Percentiles rank a stretch among this genome's conserved stretches.
phyloP scores from a whole-genome alignment of 2,329 filamentous ascomycete genomes.

The Colletotrichum sp. region DNA sequence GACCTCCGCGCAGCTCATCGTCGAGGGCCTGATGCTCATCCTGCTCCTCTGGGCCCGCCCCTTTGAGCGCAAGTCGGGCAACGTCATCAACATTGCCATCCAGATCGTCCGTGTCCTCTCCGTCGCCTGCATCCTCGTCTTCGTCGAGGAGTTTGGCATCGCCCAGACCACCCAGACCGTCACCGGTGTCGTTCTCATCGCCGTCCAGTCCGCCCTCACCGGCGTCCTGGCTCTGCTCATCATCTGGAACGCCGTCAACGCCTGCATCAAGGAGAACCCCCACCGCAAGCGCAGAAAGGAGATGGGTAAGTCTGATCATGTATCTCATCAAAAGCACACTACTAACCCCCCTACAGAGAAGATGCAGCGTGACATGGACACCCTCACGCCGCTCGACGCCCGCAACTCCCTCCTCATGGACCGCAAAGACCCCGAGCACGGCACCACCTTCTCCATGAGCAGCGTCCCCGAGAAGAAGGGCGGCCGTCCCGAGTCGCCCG shows the following conservation, averaged over 20 bases:
- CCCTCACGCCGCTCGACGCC: slow-evolving; percentile 84
- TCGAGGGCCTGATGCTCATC: slow-evolving; percentile 80
- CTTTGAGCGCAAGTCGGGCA: slow-evolving; percentile 84
- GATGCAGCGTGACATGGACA: slow-evolving; percentile 76
- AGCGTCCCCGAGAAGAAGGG: slow-evolving; percentile 32
- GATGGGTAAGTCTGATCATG: slow-evolving; percentile 68
- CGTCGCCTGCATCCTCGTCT: slow-evolving; percentile 86
- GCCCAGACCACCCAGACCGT: slow-evolving; percentile 92
- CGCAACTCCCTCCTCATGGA: slow-evolving; percentile 85
- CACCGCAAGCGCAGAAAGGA: slow-evolving; percentile 89
- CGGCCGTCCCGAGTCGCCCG: slow-evolving; percentile 34
- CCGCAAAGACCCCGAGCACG: slow-evolving; percentile 37
- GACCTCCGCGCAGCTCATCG: slow-evolving; percentile 77
- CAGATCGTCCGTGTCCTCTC: slow-evolving; percentile 89
- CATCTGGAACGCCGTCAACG: slow-evolving; percentile 83
- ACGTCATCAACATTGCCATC: slow-evolving; percentile 92
- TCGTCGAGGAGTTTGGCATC: slow-evolving; percentile 91
- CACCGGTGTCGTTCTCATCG: slow-evolving; percentile 90
- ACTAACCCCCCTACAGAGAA: slow-evolving; percentile 64
- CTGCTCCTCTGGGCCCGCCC: slow-evolving; percentile 86
- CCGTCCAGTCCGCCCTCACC: slow-evolving; percentile 86
- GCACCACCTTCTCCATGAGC: slow-evolving; percentile 48
- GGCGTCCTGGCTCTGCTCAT: slow-evolving; percentile 86
- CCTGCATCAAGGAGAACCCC: slow-evolving; percentile 85
- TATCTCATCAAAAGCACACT: slow-evolving; percentile 1